Base-by-base conservation (phyloP, 306 rosid species). In the Ammopiptanthus mongolicus region DNA sequence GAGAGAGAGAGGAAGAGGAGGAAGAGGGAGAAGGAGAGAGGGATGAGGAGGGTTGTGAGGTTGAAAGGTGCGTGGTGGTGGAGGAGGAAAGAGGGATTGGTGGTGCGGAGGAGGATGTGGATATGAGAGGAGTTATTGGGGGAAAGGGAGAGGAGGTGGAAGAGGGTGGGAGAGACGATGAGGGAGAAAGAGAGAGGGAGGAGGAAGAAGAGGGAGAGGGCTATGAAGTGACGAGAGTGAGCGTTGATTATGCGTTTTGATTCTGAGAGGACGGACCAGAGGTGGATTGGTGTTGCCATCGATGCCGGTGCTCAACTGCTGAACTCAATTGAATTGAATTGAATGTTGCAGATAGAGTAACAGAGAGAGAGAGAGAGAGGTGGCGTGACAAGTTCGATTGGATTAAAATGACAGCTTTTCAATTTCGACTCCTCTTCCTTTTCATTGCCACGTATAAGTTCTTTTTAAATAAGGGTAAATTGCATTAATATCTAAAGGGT, bases 171-270 rank as follows among this genome's bases (percentile, higher is more conserved):
- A 62, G 18, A 84, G 84, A 82, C 87, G 63, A 80, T 42, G 78
- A 75, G 66, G 65, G 84, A 80, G 88, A 92, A 88, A 6, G 89
- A 85, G 69, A 87, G 84, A 5, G 96, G 93, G 74, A 88, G 90
- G 64, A 91, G 88, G 84, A 87, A 84, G 85, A 90, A 58, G 81
- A 88, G 86, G 28, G 91, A 88, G 77, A 90, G 89, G 21, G 86
- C 93, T 0, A 92, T 84, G 88, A 92, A 90, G 80, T 90, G 96
- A 76, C 89, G 89, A 8, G 91, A 81, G 89, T 88, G 97, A 1
- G 96, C 89, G 82, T 82, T 82, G 78, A 90, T 72, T 18, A 90
- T 88, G 59, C 96, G 84, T 60, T 82, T 90, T 0, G 97, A 84
- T 83, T 85, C 89, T 1, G 69, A 70, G 34, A 92, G 85, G 6